phyloP scores from a whole-genome alignment of 2,329 filamentous ascomycete genomes.

The Juglanconis juglandina region DNA sequence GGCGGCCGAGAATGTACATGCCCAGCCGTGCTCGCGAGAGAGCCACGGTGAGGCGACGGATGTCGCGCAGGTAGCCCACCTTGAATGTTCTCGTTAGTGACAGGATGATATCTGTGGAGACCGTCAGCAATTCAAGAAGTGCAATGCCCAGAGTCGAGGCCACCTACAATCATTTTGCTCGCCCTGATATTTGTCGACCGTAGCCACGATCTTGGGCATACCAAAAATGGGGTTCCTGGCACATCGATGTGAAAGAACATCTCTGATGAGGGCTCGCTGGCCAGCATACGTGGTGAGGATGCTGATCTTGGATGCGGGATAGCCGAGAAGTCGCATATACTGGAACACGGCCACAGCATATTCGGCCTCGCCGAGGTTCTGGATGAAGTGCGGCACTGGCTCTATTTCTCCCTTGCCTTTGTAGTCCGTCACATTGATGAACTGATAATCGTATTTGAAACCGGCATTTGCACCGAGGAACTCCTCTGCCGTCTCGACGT shows the following conservation, averaged over 20 bases:
- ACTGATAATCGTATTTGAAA: slow-evolving; percentile 92
- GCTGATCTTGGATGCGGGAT: slow-evolving; percentile 77
- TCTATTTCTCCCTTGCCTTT: slow-evolving; percentile 85
- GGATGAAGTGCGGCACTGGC: slow-evolving; percentile 89
- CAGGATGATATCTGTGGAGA: slow-evolving; percentile 75
- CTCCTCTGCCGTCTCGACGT: slow-evolving; percentile 64
- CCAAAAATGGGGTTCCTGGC: slow-evolving; percentile 81
- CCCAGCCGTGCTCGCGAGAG: slow-evolving; percentile 88
- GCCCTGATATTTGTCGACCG: slow-evolving; percentile 97
- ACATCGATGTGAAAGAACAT: slow-evolving; percentile 82
- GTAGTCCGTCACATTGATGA: slow-evolving; percentile 92
- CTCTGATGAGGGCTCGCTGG: slow-evolving; percentile 80
- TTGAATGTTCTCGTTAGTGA: slow-evolving; percentile 85
- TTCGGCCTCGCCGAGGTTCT: slow-evolving; percentile 95
- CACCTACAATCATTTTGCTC: slow-evolving; percentile 96
- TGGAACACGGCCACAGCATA: slow-evolving; percentile 94
- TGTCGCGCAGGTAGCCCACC: slow-evolving; percentile 88
- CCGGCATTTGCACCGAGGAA: slow-evolving; percentile 84
- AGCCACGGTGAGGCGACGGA: slow-evolving; percentile 89
- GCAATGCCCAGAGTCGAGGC: background rate
- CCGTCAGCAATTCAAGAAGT: slow-evolving; percentile 10
- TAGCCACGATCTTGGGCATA: slow-evolving; percentile 82
- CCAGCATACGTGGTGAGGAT: slow-evolving; percentile 94
- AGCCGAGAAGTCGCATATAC: slow-evolving; percentile 95
- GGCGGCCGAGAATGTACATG: slow-evolving; percentile 85